Percentiles rank a stretch among this genome's conserved stretches.
These are phyloP conservation scores for Trichoderma sp. DNA, from an alignment of 2,329 filamentous ascomycete genomes.

Conservation along the genomic window DNA sequence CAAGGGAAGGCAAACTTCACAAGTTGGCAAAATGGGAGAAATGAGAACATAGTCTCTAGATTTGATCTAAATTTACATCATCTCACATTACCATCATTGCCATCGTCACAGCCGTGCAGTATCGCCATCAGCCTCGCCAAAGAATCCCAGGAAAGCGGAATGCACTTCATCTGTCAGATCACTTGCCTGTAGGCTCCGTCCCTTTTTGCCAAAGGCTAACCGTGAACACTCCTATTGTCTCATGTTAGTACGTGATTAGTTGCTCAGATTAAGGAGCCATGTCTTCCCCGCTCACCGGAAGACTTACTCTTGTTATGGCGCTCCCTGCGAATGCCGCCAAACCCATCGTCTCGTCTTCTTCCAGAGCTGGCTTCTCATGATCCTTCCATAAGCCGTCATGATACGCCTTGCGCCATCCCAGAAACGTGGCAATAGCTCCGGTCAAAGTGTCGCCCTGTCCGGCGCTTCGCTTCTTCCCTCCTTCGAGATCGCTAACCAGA, in stretches of 20 bases:
- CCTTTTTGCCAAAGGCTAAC: slow-evolving; percentile 82
- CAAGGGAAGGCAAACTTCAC: too few relatives aligned
- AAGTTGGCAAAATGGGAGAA: too few relatives aligned
- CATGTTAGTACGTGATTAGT: slow-evolving; percentile 7
- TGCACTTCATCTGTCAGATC: slow-evolving; percentile 93
- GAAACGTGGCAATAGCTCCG: slow-evolving; percentile 82
- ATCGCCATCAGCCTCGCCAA: slow-evolving; percentile 68
- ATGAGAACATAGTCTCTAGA: too few relatives aligned
- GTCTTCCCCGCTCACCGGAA: background rate
- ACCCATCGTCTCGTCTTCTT: slow-evolving; percentile 65
- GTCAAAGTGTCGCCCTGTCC: slow-evolving; percentile 96
- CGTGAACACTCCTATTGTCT: slow-evolving; percentile 72
- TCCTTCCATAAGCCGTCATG: slow-evolving; percentile 77
- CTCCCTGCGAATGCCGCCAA: slow-evolving; percentile 86
- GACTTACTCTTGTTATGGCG: slow-evolving; percentile 76
- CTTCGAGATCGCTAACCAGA: slow-evolving; percentile 74
- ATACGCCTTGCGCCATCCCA: slow-evolving; percentile 89
- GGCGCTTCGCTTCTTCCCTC: slow-evolving; percentile 86
- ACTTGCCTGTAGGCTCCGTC: slow-evolving; percentile 86
- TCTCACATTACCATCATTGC: background rate
- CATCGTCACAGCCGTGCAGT: slow-evolving; percentile 42
- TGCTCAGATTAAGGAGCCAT: too few relatives aligned
- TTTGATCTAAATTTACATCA: background rate
- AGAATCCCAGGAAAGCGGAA: slow-evolving; percentile 74
- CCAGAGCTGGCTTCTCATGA: slow-evolving; percentile 49